These are phyloP conservation scores for Globisporangium polare DNA, from an alignment of 352 stramenopile genomes.

Conservation along the genomic window DNA sequence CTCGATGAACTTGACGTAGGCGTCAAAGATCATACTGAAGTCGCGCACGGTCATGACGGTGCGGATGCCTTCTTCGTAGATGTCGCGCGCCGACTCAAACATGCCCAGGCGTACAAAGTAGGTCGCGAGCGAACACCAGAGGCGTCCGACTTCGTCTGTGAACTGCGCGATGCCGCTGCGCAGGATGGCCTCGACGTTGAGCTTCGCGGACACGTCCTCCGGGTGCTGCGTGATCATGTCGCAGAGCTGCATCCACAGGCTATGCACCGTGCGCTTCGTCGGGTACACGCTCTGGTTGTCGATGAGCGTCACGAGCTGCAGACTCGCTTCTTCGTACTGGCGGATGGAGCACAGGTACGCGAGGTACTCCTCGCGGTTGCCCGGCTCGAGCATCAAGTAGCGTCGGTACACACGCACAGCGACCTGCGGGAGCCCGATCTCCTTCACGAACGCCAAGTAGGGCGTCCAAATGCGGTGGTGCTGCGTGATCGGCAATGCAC, in stretches of 20 bases:
- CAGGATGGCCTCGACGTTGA: conserved; percentile 96
- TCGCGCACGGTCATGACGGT: conserved; percentile 88
- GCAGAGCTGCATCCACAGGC: conserved; percentile 97
- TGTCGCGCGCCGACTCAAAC: conserved; percentile 95
- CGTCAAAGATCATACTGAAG: conserved; percentile 99
- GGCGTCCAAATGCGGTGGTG: conserved; percentile 95
- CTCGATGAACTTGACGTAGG: conserved; percentile 98
- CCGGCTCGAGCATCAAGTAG: conserved; percentile 85
- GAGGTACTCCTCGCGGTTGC: conserved; percentile 67
- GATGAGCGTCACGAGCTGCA: conserved; percentile 78
- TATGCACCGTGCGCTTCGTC: conserved; percentile 76
- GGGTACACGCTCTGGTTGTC: conserved; percentile 53
- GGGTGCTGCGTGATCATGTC: conserved; percentile 95
- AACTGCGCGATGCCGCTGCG: conserved; percentile 91
- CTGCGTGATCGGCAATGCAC: conserved; percentile 96
- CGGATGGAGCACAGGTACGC: conserved; percentile 70
- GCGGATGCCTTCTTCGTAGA: conserved; percentile 93
- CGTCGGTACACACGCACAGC: conserved; percentile 84
- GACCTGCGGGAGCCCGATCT: conserved; percentile 66
- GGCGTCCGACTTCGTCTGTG: conserved; percentile 94
- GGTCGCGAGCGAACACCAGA: conserved; percentile 98
- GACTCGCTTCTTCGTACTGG: conserved; percentile 78
- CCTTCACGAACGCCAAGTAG: conserved; percentile 90
- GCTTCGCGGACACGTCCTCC: conserved; percentile 69
- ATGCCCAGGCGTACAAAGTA: conserved; percentile 96